Evolutionary conservation across 495 filamentous ascomycete species (phyloP).

Genomic region (Monascus purpureus): DNA sequence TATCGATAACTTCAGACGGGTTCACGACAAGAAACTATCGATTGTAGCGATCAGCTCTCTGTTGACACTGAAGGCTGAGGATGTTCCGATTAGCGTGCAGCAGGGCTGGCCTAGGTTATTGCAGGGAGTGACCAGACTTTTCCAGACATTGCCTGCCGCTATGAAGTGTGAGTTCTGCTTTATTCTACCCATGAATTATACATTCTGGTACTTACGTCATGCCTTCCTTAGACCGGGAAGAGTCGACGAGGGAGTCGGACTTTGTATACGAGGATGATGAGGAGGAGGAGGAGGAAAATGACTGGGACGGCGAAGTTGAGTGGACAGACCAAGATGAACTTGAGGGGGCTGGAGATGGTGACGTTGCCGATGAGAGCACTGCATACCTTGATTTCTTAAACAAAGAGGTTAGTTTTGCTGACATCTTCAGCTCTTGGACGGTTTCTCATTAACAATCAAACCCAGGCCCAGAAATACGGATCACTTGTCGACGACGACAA

Average conservation of each 20-base stretch:
- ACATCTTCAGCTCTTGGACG: not conserved
- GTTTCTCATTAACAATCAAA: slow-evolving; percentile 5
- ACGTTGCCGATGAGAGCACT: slow-evolving; percentile 75
- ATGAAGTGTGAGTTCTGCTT: slow-evolving; percentile 50
- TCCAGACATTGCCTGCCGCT: slow-evolving; percentile 80
- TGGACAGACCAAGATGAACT: slow-evolving; percentile 54
- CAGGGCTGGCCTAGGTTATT: slow-evolving; percentile 94
- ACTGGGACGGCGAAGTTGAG: slow-evolving; percentile 50
- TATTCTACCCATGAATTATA: too few species aligned
- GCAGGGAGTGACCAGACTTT: slow-evolving; percentile 78
- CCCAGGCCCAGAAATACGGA: slow-evolving; percentile 68
- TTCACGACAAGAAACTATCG: slow-evolving; percentile 96
- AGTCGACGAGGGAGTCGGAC: slow-evolving; percentile 78
- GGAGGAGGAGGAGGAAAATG: slow-evolving; percentile 56
- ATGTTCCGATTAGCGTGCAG: slow-evolving; percentile 78
- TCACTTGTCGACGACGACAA: slow-evolving; percentile 61
- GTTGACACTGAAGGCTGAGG: slow-evolving; percentile 56
- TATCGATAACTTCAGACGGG: slow-evolving; percentile 83
- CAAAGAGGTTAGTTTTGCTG: slow-evolving; percentile 49
- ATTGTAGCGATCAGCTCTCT: slow-evolving; percentile 85
- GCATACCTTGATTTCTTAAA: slow-evolving; percentile 94
- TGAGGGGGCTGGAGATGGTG: slow-evolving; percentile 42
- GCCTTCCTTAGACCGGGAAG: slow-evolving; percentile 62
- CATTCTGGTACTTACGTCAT: too few species aligned
- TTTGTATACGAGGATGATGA: slow-evolving; percentile 64